Evolutionary conservation across 2,329 filamentous ascomycete genomes (phyloP), one percentile per base, ranked within the genome.

Genomic region (Delphinella strobiligena): DNA sequence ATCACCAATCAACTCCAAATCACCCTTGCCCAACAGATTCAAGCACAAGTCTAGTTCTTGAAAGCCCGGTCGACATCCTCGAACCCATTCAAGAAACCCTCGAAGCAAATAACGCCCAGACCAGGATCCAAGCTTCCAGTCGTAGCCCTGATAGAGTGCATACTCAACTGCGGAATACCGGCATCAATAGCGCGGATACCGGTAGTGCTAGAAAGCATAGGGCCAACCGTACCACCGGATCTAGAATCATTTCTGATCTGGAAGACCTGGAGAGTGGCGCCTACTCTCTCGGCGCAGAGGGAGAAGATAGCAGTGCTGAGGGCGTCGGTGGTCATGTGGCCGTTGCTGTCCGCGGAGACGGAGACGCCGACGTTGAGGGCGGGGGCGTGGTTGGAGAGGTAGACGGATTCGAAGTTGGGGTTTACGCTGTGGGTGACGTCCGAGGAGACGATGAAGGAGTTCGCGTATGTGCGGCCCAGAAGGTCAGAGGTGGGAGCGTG

Each of bases 381-480:
- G 1, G 91, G 89, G 2, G 84, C 71, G 63, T 98, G 91, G 51
- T 84, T 80, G 41, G 83, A 74, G 14, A 95, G 78, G 63, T 96
- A 96, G 19, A 74, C 76, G 47, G 71, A 71, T 0, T 86, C 66
- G 68, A 96, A 98, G 67, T 96, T 96, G 43, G 91, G 91, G 65
- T 95, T 89, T 7, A 88, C 82, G 31, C 89, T 86, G 62, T 96
- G 91, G 4, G 80, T 91, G 41, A 98, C 91, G 56, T 98, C 91
- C 17, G 85, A 85, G 1, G 84, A 93, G 42, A 95, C 74, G 46
- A 96, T 72, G 74, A 95, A 96, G 14, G 83, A 93, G 59, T 85
- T 85, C 34, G 89, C 88, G 50, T 88, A 89, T 0, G 87, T 94
- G 54, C 85, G 81, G 36, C 80, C 79, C 40, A 93, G 58, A 5